These are phyloP conservation scores for Nannochloropsis granulata DNA, from an alignment of 108 stramenopile species.

Conservation along the genomic window DNA sequence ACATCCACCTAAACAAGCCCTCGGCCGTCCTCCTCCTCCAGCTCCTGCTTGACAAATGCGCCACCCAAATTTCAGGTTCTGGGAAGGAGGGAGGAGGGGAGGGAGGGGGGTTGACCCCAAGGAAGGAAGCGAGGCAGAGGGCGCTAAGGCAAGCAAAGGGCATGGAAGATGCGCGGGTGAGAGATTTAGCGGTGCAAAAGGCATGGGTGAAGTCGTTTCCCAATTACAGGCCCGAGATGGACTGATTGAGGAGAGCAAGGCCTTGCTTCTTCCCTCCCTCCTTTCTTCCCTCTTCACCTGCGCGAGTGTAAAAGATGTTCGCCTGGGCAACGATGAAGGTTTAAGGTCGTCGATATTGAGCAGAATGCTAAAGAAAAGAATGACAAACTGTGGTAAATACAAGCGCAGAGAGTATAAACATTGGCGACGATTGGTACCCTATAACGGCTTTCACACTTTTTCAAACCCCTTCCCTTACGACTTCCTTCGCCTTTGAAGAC, in stretches of 20 bases:
- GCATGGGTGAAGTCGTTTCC: background rate
- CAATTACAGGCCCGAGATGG: background rate
- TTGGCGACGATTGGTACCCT: too few species aligned
- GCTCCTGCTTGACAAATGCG: background rate
- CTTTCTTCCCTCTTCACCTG: too few species aligned
- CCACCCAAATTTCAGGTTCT: background rate
- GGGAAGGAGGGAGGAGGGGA: background rate
- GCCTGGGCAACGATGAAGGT: too few species aligned
- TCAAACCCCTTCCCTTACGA: too few species aligned
- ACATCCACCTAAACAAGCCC: slow-evolving; percentile 1
- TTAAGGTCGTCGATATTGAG: too few species aligned
- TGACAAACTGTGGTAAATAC: too few species aligned
- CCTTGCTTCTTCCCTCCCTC: too few species aligned
- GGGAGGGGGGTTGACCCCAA: background rate
- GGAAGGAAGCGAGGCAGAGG: background rate
- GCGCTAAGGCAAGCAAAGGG: background rate
- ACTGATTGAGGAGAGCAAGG: background rate
- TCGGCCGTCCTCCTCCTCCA: slow-evolving; percentile 15
- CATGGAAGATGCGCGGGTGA: background rate
- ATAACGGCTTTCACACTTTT: too few species aligned
- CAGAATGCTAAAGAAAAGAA: too few species aligned
- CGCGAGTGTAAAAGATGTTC: too few species aligned
- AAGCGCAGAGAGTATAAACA: too few species aligned
- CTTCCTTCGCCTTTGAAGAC: too few species aligned
- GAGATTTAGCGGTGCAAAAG: background rate